A percentile compares a stretch with the other conserved stretches of the same genome.
Conservation (phyloP, 1,284 basidiomycete genomes). For the Mycosarcoma mackinlayi region DNA sequence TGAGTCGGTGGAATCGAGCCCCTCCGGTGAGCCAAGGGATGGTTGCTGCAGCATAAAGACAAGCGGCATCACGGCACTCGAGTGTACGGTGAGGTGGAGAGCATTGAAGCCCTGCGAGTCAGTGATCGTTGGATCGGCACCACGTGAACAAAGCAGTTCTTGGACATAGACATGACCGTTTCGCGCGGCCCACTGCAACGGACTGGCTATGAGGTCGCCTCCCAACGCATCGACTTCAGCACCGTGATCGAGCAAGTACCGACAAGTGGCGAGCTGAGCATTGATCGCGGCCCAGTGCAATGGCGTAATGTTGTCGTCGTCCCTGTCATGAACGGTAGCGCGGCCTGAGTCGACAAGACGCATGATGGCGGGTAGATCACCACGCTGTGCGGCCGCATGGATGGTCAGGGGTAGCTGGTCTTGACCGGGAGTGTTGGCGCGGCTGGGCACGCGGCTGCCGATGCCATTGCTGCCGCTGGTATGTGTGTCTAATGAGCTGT, state of each 20-base stretch:
- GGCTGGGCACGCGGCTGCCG: constrained; percentile 17
- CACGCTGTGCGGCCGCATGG: constrained; percentile 86
- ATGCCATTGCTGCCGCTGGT: constrained; percentile 16
- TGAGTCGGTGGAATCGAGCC: constrained; percentile 72
- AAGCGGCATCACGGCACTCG: constrained; percentile 90
- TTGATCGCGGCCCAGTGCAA: constrained; percentile 98
- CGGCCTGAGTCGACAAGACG: constrained; percentile 79
- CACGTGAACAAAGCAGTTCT: constrained; percentile 85
- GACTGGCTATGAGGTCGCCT: constrained; percentile 93
- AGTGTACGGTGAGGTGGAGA: constrained; percentile 93
- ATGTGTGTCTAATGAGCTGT: constrained; percentile 9
- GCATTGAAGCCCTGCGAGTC: constrained; percentile 98
- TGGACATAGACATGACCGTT: constrained; percentile 96
- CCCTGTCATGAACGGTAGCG: constrained; percentile 81
- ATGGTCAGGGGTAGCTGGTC: constrained; percentile 71
- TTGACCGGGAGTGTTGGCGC: constrained; percentile 37
- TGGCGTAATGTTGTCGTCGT: constrained; percentile 90
- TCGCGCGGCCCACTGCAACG: constrained; percentile 95
- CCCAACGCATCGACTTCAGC: constrained; percentile 93
- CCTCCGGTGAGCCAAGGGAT: constrained; percentile 69
- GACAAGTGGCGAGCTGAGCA: constrained; percentile 73
- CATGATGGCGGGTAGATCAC: constrained; percentile 79
- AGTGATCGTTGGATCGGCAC: constrained; percentile 88
- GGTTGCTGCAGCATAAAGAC: constrained; percentile 86
- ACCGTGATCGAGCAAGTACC: constrained; percentile 82